Evolutionary conservation across 1,284 basidiomycete genomes (phyloP).

Genomic region (Fomitopsis schrenkii): DNA sequence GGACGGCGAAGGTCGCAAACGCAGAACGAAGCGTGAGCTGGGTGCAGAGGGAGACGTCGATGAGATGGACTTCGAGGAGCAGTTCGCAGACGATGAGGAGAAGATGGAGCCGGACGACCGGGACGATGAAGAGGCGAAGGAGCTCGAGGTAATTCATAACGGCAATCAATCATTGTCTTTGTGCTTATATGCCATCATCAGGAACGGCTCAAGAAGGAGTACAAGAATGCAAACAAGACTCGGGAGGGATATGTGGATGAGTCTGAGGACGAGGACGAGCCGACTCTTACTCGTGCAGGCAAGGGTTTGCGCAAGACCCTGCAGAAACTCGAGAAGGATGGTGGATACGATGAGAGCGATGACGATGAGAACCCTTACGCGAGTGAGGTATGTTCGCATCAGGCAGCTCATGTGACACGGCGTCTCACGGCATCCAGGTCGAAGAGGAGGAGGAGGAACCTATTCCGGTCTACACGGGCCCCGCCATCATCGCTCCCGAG

Average conservation of each 20-base stretch:
- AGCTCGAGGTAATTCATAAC: constrained; percentile 59
- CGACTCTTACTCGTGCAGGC: constrained; percentile 60
- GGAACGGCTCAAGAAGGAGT: constrained; percentile 84
- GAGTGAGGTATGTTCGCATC: constrained; percentile 51
- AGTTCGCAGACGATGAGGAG: constrained; percentile 86
- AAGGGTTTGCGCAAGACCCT: constrained; percentile 79
- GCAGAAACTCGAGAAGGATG: constrained; percentile 68
- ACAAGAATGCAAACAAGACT: constrained; percentile 71
- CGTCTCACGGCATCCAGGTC: constrained; percentile 24
- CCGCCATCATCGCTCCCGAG: constrained; percentile 52
- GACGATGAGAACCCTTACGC: constrained; percentile 81
- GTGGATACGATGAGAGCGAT: constrained; percentile 79
- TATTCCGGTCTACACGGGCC: constrained; percentile 42
- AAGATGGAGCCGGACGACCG: constrained; percentile 63
- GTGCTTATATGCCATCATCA: constrained; percentile 23
- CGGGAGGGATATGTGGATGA: constrained; percentile 67
- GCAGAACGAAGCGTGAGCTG: constrained; percentile 48
- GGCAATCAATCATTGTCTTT: not conserved
- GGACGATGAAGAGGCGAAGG: constrained; percentile 82
- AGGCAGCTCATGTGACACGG: not conserved
- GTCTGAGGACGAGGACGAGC: constrained; percentile 60
- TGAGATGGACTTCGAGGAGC: constrained; percentile 80
- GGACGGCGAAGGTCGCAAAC: constrained; percentile 43
- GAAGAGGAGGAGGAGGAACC: constrained; percentile 67
- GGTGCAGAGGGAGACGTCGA: constrained; percentile 75